Base-by-base conservation (phyloP, 2,329 filamentous ascomycete species). In the Akanthomyces uredinophilus region DNA sequence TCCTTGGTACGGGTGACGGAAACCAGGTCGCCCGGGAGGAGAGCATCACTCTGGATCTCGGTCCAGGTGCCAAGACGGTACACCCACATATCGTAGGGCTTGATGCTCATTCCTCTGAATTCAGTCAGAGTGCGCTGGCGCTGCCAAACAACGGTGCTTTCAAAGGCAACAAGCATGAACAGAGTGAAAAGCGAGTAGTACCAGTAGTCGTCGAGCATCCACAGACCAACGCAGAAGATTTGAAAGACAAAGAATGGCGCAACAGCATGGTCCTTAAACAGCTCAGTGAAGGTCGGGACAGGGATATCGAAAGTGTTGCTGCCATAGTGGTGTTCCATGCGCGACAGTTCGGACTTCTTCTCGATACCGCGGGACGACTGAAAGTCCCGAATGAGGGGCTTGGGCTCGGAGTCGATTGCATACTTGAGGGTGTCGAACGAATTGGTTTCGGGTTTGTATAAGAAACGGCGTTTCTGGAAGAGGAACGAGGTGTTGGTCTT, bases 121-220 rank as follows among this genome's bases (percentile, higher is more conserved):
- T 99, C 95, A 72, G 85, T 96, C 67, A 99, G 78, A 2, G 96
- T 99, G 68, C 94, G 86, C 83, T 99, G 95, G 64, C 95, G 88
- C 79, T 99, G 95, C 96, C 95, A 99, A 18, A 99, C 96, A 43
- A 99, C 96, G 2, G 95, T 99, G 75, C 93, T 97, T 80, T 99
- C 95, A 69, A 99, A 99, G 63, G 87, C 88, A 68, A 99, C 92
- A 61, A 99, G 86, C 96, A 99, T 99, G 79, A 98, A 93, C 24
- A 99, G 87, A 0, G 96, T 99, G 77, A 99, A 99, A 22, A 99
- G 85, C 65, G 95, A 98, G 79, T 99, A 99, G 81, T 99, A 99
- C 95, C 96, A 99, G 79, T 98, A 99, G 78, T 99, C 96, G 72
- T 99, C 95, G 72, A 99, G 80, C 87, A 98, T 91, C 95, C 95